These are phyloP conservation scores for Trichoderma simmonsii DNA, from an alignment of 2,329 filamentous ascomycete genomes.

Conservation along the genomic window DNA sequence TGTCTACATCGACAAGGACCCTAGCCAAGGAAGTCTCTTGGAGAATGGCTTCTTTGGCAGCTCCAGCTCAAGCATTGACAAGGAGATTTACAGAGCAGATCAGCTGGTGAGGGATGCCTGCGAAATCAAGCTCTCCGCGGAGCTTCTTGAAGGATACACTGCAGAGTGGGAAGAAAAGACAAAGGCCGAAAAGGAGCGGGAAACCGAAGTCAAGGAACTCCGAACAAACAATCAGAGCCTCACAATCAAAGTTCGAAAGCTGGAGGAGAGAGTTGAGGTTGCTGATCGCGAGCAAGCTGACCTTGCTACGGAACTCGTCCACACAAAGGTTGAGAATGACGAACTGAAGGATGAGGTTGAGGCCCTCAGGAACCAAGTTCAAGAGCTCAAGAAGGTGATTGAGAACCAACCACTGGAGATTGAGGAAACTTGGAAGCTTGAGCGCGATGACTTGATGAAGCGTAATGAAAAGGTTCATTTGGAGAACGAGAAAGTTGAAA, in stretches of 20 bases:
- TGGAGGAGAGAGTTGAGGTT: constrained; percentile 85
- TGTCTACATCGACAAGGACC: constrained; percentile 92
- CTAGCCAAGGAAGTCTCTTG: constrained; percentile 86
- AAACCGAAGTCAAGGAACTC: constrained; percentile 74
- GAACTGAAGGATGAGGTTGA: constrained; percentile 88
- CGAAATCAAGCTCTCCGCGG: constrained; percentile 77
- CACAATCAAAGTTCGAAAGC: constrained; percentile 70
- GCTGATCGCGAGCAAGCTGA: constrained; percentile 88
- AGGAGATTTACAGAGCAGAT: constrained; percentile 93
- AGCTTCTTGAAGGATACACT: constrained; percentile 76
- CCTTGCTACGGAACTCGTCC: constrained; percentile 86
- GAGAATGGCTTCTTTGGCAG: constrained; percentile 98
- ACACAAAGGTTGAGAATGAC: constrained; percentile 90
- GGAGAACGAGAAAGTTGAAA: constrained; percentile 83
- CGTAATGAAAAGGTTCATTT: constrained; percentile 91
- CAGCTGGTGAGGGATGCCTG: constrained; percentile 91
- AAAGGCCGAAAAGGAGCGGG: constrained; percentile 74
- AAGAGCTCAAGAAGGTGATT: constrained; percentile 80
- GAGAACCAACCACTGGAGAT: constrained; percentile 87
- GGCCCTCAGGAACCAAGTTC: constrained; percentile 77
- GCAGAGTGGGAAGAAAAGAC: constrained; percentile 91
- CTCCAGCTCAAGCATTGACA: constrained; percentile 83
- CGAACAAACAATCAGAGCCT: constrained; percentile 64
- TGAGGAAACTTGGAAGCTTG: constrained; percentile 73
- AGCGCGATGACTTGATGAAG: constrained; percentile 90